Percentiles rank a stretch among this genome's conserved stretches.
Conservation (phyloP, 768 basidiomycete species). For the Agaricus blazei region DNA sequence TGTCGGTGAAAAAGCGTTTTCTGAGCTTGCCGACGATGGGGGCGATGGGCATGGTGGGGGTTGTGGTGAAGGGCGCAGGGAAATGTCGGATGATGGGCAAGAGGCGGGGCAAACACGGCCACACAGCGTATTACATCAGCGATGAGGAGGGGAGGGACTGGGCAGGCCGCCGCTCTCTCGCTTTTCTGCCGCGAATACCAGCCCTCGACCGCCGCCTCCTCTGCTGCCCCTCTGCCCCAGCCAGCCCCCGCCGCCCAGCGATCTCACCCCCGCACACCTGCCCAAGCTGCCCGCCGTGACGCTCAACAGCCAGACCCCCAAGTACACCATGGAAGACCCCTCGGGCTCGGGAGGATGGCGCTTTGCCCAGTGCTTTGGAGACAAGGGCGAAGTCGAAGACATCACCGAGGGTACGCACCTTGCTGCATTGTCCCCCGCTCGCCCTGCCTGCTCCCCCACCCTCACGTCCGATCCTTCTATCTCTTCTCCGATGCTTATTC, state of each 20-base stretch:
- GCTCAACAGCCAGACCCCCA: constrained; percentile 15
- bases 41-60: constrained; percentile 66
- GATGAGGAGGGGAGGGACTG: not conserved
- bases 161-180: constrained; percentile 6
- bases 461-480: constrained; percentile 1
- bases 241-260: too few relatives aligned
- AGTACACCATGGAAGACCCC: constrained; percentile 71
- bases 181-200: constrained; percentile 22
- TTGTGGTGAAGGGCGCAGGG: constrained; percentile 25
- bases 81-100: constrained; percentile 27
- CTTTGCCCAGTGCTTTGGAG: constrained; percentile 99
- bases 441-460: not conserved
- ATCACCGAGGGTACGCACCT: constrained; percentile 87
- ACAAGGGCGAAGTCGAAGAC: constrained; percentile 99
- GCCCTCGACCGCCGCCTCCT: constrained; percentile 20
- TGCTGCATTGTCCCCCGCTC: not conserved
- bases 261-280: constrained; percentile 15
- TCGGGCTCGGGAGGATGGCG: constrained; percentile 91
- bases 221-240: constrained; percentile 8
- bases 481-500: not conserved
- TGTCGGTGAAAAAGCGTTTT: constrained; percentile 86
- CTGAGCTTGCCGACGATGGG: constrained; percentile 93
- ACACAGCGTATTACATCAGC: constrained; percentile 18
- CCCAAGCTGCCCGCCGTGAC: constrained; percentile 14
- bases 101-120: constrained; percentile 19